Evolutionary conservation across 1,284 basidiomycete genomes (phyloP).

Genomic region (Ceratobasidium papillatum): DNA sequence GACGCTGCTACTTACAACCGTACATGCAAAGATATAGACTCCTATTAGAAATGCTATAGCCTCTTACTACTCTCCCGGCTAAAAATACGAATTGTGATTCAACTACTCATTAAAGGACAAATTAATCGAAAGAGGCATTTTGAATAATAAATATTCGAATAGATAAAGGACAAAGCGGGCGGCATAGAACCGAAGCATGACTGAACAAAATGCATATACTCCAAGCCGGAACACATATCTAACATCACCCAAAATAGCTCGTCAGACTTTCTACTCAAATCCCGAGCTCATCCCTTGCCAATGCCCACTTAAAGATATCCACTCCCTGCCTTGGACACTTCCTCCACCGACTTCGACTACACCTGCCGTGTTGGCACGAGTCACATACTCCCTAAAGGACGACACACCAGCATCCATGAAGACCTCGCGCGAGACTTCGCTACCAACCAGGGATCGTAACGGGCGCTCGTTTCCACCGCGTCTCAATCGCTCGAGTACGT

Average conservation of each 20-base stretch:
- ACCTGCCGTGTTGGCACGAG: conserved; percentile 10
- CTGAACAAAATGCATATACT: neutral
- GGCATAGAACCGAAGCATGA: neutral
- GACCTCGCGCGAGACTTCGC: conserved; percentile 12
- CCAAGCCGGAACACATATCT: neutral
- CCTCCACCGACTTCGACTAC: conserved; percentile 29
- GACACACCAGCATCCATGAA: neutral
- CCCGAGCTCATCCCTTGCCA: conserved; percentile 18
- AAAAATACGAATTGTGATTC: too few relatives aligned
- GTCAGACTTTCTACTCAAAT: neutral
- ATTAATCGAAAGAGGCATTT: neutral
- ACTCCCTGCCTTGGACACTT: conserved; percentile 29
- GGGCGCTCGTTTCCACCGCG: conserved; percentile 6
- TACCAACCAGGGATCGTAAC: conserved; percentile 21
- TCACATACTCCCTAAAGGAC: conserved; percentile 31
- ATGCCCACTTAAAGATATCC: conserved; percentile 18
- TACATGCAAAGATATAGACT: too few relatives aligned
- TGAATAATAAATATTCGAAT: neutral
- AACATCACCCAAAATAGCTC: neutral
- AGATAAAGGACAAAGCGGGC: neutral
- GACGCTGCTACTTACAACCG: too few relatives aligned
- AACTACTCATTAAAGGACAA: neutral
- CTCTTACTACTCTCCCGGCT: too few relatives aligned
- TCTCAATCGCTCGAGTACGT: conserved; percentile 11
- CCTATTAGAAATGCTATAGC: too few relatives aligned